Percentiles rank a stretch among this genome's conserved stretches.
Conservation (phyloP, 305 asterid genomes). For the Solanum hybrid region DNA sequence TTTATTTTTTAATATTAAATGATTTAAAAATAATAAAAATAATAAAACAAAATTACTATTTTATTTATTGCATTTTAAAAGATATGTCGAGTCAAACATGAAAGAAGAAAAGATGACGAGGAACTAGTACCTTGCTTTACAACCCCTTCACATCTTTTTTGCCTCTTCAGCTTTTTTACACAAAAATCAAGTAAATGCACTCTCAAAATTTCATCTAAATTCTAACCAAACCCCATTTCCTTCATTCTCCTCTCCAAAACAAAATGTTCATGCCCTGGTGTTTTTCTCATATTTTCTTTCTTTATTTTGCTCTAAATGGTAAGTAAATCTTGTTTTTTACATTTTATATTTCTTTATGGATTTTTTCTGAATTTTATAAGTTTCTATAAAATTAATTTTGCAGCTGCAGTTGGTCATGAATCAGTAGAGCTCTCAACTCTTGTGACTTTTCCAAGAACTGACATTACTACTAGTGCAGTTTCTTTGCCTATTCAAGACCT, state of each 20-base stretch:
- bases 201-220: neutral
- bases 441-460: slow-evolving; percentile 7
- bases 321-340: neutral
- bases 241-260: neutral
- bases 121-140: neutral
- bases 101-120: neutral
- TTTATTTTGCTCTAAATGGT: slow-evolving; percentile 15
- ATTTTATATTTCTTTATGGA: neutral
- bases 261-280: slow-evolving; percentile 10
- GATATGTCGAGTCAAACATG: neutral
- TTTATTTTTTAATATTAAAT: neutral
- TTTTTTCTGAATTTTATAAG: neutral
- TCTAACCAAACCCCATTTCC: neutral
- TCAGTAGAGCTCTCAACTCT: slow-evolving; percentile 23
- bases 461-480: slow-evolving; percentile 20
- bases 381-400: neutral
- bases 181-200: neutral
- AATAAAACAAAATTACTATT: neutral
- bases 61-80: neutral
- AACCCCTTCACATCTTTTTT: neutral
- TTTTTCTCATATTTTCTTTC: neutral
- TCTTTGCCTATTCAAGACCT: slow-evolving; percentile 37
- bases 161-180: neutral
- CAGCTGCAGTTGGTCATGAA: slow-evolving; percentile 30
- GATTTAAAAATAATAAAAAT: neutral